Evolutionary conservation across 2,329 filamentous ascomycete species (phyloP).

Genomic region (Metarhizium anisopliae): DNA sequence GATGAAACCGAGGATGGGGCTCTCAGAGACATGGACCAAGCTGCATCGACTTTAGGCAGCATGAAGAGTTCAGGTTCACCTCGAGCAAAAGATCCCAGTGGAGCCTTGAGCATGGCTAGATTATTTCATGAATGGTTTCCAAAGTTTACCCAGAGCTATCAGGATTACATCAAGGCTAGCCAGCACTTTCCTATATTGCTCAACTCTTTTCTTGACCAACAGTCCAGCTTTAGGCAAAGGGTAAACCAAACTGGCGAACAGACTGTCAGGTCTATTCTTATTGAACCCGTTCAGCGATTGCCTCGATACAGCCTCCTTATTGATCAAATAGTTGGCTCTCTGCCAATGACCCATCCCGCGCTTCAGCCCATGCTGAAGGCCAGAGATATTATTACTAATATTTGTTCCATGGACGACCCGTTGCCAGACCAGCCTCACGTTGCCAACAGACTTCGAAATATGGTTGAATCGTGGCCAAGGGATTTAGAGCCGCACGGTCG

Average conservation of each 20-base stretch:
- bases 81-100: conserved; percentile 61
- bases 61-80: conserved; percentile 34
- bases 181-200: conserved; percentile 78
- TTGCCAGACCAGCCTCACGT: conserved; percentile 63
- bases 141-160: conserved; percentile 82
- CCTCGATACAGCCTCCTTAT: conserved; percentile 94
- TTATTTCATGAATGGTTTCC: conserved; percentile 88
- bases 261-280: conserved; percentile 78
- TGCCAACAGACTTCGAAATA: conserved; percentile 62
- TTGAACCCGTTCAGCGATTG: conserved; percentile 90
- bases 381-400: conserved; percentile 88
- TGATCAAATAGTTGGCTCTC: conserved; percentile 81
- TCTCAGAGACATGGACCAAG: conserved; percentile 61
- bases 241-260: conserved; percentile 84
- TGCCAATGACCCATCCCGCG: conserved; percentile 80
- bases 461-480: conserved; percentile 69
- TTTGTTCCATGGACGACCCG: conserved; percentile 81
- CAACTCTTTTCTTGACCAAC: conserved; percentile 67
- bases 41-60: conserved; percentile 31
- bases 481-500: conserved; percentile 67
- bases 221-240: conserved; percentile 73
- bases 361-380: conserved; percentile 77
- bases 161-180: conserved; percentile 86
- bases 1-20: conserved; percentile 79
- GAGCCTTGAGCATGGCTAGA: conserved; percentile 68